Evolutionary conservation across 345 rosid species (phyloP), one percentile per base, ranked within the genome.

Genomic region (Eucalyptus paniculata): DNA sequence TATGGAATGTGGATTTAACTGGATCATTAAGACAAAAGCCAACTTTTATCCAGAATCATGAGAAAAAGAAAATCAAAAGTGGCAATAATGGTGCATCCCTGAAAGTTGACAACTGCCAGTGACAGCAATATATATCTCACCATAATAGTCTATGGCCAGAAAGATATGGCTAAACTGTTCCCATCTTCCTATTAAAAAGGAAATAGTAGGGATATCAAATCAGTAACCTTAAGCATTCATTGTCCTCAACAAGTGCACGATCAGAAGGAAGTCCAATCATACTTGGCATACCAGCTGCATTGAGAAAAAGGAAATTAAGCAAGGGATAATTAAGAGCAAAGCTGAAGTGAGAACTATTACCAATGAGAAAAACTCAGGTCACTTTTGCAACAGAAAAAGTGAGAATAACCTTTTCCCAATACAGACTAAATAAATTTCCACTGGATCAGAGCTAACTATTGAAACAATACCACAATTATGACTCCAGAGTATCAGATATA

Each of bases 201-300:
- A 86, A 26, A 87, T 56, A 18, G 69, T 30, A 56, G 34, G 56
- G 34, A 40, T 42, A 30, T 50, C 67, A 54, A 82, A 53, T 51
- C 45, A 77, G 54, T 65, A 60, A 97, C 99, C 99, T 96, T 92
- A 95, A 90, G 92, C 99, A 97, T 89, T 96, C 98, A 58, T 92
- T 93, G 88, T 97, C 99, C 89, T 95, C 97, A 49, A 93, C 95
- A 40, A 97, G 93, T 86, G 96, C 97, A 89, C 90, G 99, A 93
- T 97, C 98, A 69, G 99, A 96, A 93, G 98, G 98, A 91, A 97
- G 98, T 88, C 99, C 98, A 37, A 96, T 92, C 99, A 97, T 95
- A 93, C 93, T 95, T 21, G 96, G 77, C 99, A 95, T 96, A 65
- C 95, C 96, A 88, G 88, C 98, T 97, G 93, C 92, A 90, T 65